Evolutionary conservation across 148 eudicot genomes (phyloP), one percentile per base, ranked within the genome.

Genomic region (Gaultheria prostrata): DNA sequence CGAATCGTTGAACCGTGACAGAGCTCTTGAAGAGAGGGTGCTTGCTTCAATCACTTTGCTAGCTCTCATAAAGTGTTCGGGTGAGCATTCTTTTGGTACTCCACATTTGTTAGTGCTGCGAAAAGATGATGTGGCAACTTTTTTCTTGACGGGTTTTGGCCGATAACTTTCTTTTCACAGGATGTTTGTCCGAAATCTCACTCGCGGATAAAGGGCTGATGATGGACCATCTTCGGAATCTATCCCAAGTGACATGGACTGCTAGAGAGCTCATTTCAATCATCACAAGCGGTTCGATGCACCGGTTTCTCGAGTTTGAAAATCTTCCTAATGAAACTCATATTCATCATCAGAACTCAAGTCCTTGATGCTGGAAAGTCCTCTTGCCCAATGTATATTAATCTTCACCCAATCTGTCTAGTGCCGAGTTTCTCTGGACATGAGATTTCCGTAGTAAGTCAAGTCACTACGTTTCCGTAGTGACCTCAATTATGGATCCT

Each of bases 161-260:
- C 26, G 1, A 35, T 59, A 1, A 13, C 18, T 14, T 6, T 56
- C 7, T 51, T 50, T 50, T 43, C 11, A 4, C 91, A 89, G 91
- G 86, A 69, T 71, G 69, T 71, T 21, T 82, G 43, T 76, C 80
- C 2, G 78, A 24, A 53, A n/a, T 70, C 12, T 71, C 78, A 30
- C 15, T 30, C 5, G 26, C 18, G 43, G 84, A 78, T 63, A 78
- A 80, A 82, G 80, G 76, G 75, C 57, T 84, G 80, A 15, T 84
- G 80, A 15, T 84, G 30, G 32, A 21, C 20, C 77, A 76, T 76
- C 87, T 89, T 21, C 51, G 24, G 10, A 61, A 80, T 46, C 84
- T 89, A 26, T 89, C 88, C 45, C 54, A 65, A 77, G 86, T 80
- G 32, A 87, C 91, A 81, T 89, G 91, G 91, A 86, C 91, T n/a